Evolutionary conservation across 78 protist species (phyloP), one percentile per base, ranked within the genome.

Genomic region (Tieghemostelium lacteum): DNA sequence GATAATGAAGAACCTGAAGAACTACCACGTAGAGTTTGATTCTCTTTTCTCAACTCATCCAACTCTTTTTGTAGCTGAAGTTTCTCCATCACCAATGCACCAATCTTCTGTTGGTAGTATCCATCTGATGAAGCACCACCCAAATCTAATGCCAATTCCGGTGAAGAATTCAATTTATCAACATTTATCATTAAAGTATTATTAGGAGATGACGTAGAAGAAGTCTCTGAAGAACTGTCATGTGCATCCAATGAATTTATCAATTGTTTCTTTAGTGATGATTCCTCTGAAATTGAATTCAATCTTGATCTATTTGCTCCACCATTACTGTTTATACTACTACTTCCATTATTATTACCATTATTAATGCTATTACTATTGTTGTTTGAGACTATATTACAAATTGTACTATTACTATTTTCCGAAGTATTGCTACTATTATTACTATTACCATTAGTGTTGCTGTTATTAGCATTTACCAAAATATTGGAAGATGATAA

Each of bases 191-290:
- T n/a, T n/a, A n/a, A n/a, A 66, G 63, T 14, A 7, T 14, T 40
- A 24, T 36, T 4, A 31, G n/a, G 1, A 50, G 77, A 28, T 50
- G 77, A 71, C 31, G 77, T 50, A 28, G 83, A 73, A 52, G 20
- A 73, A 3, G 91, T 70, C 19, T 83, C 91, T 17, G 61, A 50
- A 24, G 71, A 52, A 52, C 64, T 71, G 26, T 77, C 87, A 28
- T 52, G 6, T 36, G 36, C 57, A 36, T 83, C 91, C 33, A 83
- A 63, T n/a, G 91, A 83, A 7, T 33, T 83, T 31, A 83, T 83
- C 33, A 83, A 58, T 45, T 83, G 91, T 31, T 67, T 69, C 50
- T 83, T 83, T 29, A 74, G 45, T 14, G 50, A 58, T n/a, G n/a
- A n/a, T 29, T 45, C 73, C 22, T 67, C 57, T 33, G 55, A 29